Percentiles rank a stretch among this genome's conserved stretches.
phyloP scores from a whole-genome alignment of 176 grass and related monocot species.

The Puccinellia tenuiflora region DNA sequence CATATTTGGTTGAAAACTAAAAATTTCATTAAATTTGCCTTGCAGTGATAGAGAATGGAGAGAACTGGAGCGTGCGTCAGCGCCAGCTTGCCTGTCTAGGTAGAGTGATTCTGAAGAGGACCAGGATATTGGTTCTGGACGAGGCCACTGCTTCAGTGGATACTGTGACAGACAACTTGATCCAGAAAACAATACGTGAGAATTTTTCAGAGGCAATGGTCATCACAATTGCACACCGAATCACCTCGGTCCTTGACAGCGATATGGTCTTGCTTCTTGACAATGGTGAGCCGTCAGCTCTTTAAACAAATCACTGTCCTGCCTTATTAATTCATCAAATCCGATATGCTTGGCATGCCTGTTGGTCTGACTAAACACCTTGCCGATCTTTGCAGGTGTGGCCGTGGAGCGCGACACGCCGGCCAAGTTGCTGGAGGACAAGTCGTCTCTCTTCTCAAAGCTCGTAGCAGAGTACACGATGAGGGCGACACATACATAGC shows the following conservation, averaged over 20 bases:
- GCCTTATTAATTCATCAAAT: background rate
- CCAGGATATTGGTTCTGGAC: conserved; percentile 51
- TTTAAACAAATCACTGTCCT: background rate
- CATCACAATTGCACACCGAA: conserved; percentile 13
- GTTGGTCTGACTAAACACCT: background rate
- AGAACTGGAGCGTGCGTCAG: conserved; percentile 72
- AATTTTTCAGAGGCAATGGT: conserved; percentile 10
- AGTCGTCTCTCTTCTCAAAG: conserved; percentile 72
- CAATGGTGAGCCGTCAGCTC: background rate
- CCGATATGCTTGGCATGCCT: background rate
- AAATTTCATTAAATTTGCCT: background rate
- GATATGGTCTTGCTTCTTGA: conserved; percentile 23
- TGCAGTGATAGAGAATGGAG: conserved; percentile 84
- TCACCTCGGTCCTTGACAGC: conserved; percentile 22
- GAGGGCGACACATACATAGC: conserved; percentile 51
- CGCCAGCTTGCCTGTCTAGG: conserved; percentile 80
- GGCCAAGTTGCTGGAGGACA: conserved; percentile 54
- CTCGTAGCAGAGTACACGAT: conserved; percentile 73
- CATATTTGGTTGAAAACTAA: background rate
- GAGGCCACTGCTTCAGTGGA: conserved; percentile 24
- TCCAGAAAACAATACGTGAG: conserved; percentile 9
- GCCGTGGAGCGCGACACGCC: conserved; percentile 65
- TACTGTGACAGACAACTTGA: background rate
- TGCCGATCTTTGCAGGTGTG: conserved; percentile 38
- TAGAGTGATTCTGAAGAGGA: conserved; percentile 74